Evolutionary conservation across 2,329 filamentous ascomycete genomes (phyloP).

Genomic region (Stachybotrys elegans): DNA sequence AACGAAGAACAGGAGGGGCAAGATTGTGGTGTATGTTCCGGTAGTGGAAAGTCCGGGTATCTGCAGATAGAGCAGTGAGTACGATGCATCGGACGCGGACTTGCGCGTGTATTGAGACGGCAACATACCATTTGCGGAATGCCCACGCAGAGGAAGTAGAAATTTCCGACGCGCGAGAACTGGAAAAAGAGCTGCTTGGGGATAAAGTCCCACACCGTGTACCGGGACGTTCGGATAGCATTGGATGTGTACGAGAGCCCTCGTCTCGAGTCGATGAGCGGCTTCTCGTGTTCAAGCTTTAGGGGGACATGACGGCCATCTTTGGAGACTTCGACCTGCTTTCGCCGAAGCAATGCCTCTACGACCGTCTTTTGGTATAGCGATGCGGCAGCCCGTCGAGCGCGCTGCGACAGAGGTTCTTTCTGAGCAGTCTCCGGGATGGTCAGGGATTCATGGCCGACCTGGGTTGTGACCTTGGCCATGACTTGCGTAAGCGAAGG

Average conservation of each 20-base stretch:
- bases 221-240: slow-evolving; percentile 75
- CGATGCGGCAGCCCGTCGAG: slow-evolving; percentile 13
- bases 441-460: slow-evolving; percentile 9
- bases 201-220: slow-evolving; percentile 78
- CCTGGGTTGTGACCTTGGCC: slow-evolving; percentile 2
- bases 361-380: slow-evolving; percentile 35
- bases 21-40: slow-evolving; percentile 68
- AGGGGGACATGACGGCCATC: slow-evolving; percentile 57
- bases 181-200: slow-evolving; percentile 82
- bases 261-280: slow-evolving; percentile 45
- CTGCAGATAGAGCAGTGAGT: slow-evolving; percentile 15
- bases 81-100: background rate
- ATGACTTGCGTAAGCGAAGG: no score
- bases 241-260: slow-evolving; percentile 48
- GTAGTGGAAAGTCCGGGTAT: slow-evolving; percentile 71
- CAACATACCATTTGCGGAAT: slow-evolving; percentile 64
- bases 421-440: slow-evolving; percentile 8
- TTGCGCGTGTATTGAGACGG: background rate
- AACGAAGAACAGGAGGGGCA: slow-evolving; percentile 72
- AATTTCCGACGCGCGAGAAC: slow-evolving; percentile 81
- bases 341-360: slow-evolving; percentile 54
- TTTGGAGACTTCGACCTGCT: slow-evolving; percentile 64
- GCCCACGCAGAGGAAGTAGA: slow-evolving; percentile 79
- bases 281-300: slow-evolving; percentile 28
- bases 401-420: slow-evolving; percentile 12